These are phyloP conservation scores for Ganoderma boninense DNA, from an alignment of 1,284 basidiomycete species.

Conservation along the genomic window DNA sequence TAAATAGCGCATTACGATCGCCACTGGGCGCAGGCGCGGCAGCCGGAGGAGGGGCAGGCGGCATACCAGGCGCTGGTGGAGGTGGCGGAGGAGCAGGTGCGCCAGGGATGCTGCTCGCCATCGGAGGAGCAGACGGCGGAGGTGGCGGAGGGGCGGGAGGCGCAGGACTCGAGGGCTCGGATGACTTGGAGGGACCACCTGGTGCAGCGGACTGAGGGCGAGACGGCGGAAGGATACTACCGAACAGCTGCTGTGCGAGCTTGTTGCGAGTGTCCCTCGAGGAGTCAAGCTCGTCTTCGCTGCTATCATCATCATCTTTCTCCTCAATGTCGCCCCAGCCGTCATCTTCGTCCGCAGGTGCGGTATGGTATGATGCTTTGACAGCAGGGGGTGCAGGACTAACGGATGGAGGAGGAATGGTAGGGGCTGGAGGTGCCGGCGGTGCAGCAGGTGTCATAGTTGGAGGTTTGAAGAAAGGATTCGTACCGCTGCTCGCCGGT, in stretches of 20 bases:
- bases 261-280: slow-evolving; percentile 73
- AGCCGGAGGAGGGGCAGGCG: slow-evolving; percentile 47
- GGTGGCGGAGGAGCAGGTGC: slow-evolving; percentile 24
- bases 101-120: slow-evolving; percentile 30
- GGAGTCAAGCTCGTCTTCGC: slow-evolving; percentile 80
- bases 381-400: slow-evolving; percentile 49
- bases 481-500: slow-evolving; percentile 50
- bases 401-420: slow-evolving; percentile 45
- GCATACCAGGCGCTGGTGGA: slow-evolving; percentile 41
- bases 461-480: slow-evolving; percentile 68
- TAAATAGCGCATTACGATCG: slow-evolving; percentile 77
- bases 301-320: slow-evolving; percentile 75
- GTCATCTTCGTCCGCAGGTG: slow-evolving; percentile 67
- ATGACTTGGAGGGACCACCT: slow-evolving; percentile 41
- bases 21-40: slow-evolving; percentile 51
- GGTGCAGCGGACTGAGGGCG: slow-evolving; percentile 55
- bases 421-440: slow-evolving; percentile 44
- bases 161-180: slow-evolving; percentile 44
- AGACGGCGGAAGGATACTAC: slow-evolving; percentile 64
- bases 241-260: slow-evolving; percentile 84
- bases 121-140: slow-evolving; percentile 48
- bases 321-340: slow-evolving; percentile 91
- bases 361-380: slow-evolving; percentile 68
- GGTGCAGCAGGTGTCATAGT: slow-evolving; percentile 37
- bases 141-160: slow-evolving; percentile 48